Conservation (phyloP, 306 rosid genomes). For the Inga laurina region DNA sequence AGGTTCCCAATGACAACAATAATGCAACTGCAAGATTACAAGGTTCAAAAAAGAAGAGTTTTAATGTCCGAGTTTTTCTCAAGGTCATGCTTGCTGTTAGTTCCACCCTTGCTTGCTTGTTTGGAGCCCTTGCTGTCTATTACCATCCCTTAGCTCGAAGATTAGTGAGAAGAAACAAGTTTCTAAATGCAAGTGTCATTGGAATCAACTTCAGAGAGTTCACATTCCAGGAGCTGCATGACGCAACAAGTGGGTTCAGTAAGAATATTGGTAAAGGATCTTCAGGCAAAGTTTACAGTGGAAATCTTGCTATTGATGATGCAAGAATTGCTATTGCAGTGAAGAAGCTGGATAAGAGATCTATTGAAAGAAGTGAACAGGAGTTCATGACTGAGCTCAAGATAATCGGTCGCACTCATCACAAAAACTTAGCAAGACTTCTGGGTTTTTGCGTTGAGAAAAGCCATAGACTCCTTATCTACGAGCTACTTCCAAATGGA, state of each 20-base stretch:
- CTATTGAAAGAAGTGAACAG: slow-evolving; percentile 28
- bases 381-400: slow-evolving; percentile 48
- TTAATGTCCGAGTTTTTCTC: slow-evolving; percentile 20
- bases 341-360: slow-evolving; percentile 34
- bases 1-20: background rate
- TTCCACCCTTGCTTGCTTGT: slow-evolving; percentile 36
- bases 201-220: slow-evolving; percentile 47
- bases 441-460: slow-evolving; percentile 40
- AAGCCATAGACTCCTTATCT: slow-evolving; percentile 34
- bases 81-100: slow-evolving; percentile 29
- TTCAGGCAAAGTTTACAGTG: slow-evolving; percentile 38
- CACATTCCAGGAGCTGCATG: slow-evolving; percentile 41
- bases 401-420: slow-evolving; percentile 42
- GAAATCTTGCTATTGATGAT: slow-evolving; percentile 23
- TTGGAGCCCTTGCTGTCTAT: slow-evolving; percentile 33
- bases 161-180: slow-evolving; percentile 19
- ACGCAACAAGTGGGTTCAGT: slow-evolving; percentile 38
- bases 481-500: slow-evolving; percentile 43
- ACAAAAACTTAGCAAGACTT: slow-evolving; percentile 42
- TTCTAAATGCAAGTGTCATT: slow-evolving; percentile 14
- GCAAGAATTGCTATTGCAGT: slow-evolving; percentile 34
- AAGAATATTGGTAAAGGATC: slow-evolving; percentile 34
- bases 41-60: slow-evolving; percentile 9
- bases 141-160: slow-evolving; percentile 37
- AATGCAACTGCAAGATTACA: background rate